Base-by-base conservation (phyloP, 1,284 basidiomycete genomes). In the Pisolithus thermaeus region DNA sequence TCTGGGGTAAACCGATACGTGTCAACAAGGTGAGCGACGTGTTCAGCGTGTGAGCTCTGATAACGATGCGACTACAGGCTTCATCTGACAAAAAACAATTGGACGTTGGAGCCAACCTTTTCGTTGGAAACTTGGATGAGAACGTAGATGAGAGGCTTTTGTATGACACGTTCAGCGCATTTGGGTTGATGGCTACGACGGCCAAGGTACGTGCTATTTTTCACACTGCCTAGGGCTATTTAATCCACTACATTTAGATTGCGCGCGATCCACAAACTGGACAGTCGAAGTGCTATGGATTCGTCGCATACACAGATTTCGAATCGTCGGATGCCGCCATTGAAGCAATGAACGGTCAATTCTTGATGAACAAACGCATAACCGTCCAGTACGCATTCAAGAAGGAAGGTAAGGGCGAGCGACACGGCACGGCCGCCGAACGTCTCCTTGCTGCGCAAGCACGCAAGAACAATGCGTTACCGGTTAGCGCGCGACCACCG, bases 361-460 rank as follows among this genome's bases (percentile, higher is more conserved):
- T 93, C 80, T 78, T 99, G 44, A 94, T 96, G 85, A 98, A 98
- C 77, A 97, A 97, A 70, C 89, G 94, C 53, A 91, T 98, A 65
- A 87, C 87, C 16, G 94, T 97, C 14, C 92, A 96, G 68, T 98
- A 97, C 67, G 96, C 96, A 4, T 96, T 97, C 80, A 98, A 98
- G 71, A 98, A 98, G 74, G 97, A 99, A 62, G 92, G 92, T 51
- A 97, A 98, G 69, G 94, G 95, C 55, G 96, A 99, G 70, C 82
- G 95, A 16, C 97, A 99, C 64, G 97, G 96, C 36, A 97, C 95
- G 4, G 78, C 90, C 20, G 95, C 97, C 2, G 96, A 99, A 72
- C 86, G 96, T 54, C 79, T 98, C 43, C 82, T 99, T 58, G 94
- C 96, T 2, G 86, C 92, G 2, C 94, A 98, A 70, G 96, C 97